Conservation (phyloP, 177 flowering plant species). For the Vitis hybrid region DNA sequence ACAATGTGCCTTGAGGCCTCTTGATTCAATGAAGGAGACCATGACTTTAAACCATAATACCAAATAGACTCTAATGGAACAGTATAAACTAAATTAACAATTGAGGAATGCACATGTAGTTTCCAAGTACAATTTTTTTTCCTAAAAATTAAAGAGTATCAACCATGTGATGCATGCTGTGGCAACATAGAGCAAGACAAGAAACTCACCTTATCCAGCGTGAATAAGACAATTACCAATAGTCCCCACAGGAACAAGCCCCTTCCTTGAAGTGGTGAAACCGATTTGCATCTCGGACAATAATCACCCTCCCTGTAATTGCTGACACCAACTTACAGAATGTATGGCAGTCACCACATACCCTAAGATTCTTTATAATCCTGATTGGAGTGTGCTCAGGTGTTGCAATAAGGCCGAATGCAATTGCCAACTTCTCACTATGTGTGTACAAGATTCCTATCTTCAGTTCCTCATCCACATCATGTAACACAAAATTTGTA, state of each 20-base stretch:
- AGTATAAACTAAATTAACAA: no score
- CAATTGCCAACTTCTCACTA: slow-evolving; percentile 62
- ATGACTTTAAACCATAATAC: no score
- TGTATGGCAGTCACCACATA: slow-evolving; percentile 56
- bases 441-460: slow-evolving; percentile 31
- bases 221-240: slow-evolving; percentile 30
- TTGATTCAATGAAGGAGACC: no score
- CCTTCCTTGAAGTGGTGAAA: slow-evolving; percentile 53
- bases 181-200: neutral
- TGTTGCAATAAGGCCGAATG: slow-evolving; percentile 47
- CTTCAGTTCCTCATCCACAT: slow-evolving; percentile 60
- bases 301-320: slow-evolving; percentile 32
- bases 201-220: neutral
- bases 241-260: slow-evolving; percentile 53
- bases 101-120: no score
- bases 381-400: slow-evolving; percentile 39
- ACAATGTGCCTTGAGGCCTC: no score
- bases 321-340: slow-evolving; percentile 43
- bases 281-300: slow-evolving; percentile 52
- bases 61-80: no score
- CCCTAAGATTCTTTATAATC: slow-evolving; percentile 56
- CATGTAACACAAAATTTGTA: slow-evolving; percentile 49
- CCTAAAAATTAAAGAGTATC: no score
- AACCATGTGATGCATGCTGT: neutral
- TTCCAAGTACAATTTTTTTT: no score